Base-by-base conservation (phyloP, 139 green algal species). In the Chlamydomonas asymmetrica region DNA sequence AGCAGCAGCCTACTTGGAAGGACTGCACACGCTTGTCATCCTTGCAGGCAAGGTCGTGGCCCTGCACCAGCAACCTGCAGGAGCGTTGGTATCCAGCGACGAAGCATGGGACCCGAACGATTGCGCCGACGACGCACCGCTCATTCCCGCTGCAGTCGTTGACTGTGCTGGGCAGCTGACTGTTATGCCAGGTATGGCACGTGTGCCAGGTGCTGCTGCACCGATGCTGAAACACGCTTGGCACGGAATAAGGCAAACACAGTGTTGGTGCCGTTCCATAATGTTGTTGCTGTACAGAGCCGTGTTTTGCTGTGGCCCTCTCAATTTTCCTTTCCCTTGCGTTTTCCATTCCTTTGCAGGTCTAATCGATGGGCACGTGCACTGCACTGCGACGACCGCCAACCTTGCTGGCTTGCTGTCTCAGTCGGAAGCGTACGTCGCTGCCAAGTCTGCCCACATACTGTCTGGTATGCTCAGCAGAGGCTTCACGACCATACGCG, bases 401-500 rank as follows among this genome's bases (percentile, higher is more conserved):
- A 70, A 93, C 79, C 82, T 93, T 37, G 60, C 87, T 4, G 71
- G 43, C 22, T 66, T 90, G 64, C 61, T 80, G 39, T 80, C 71
- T 23, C 56, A 87, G 41, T 72, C 83, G 3, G 82, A 88, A 60
- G 79, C 69, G 20, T 78, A 89, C 29, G 81, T 92, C 52, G 67
- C 85, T 0, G 84, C 81, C 1, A 66, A 78, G 2, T 66, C 85
- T 2, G 79, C 60, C 0, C 39, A 52, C 32, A 81, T 88, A 2
- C 73, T 94, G 35, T 64, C 74, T 4, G 83, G 79, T 60, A 94
- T 94, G 89, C 78, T 93, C 10, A 34, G 49, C n/a, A 61, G 89
- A 0, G 90, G 90, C 4, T 93, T 94, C 81, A 94, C 90, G 0
- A 93, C 90, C 37, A 73, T 93, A 0, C 52, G 89, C 0, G 85